phyloP scores from a whole-genome alignment of 2,329 filamentous ascomycete genomes.

The Septoria linicola region DNA sequence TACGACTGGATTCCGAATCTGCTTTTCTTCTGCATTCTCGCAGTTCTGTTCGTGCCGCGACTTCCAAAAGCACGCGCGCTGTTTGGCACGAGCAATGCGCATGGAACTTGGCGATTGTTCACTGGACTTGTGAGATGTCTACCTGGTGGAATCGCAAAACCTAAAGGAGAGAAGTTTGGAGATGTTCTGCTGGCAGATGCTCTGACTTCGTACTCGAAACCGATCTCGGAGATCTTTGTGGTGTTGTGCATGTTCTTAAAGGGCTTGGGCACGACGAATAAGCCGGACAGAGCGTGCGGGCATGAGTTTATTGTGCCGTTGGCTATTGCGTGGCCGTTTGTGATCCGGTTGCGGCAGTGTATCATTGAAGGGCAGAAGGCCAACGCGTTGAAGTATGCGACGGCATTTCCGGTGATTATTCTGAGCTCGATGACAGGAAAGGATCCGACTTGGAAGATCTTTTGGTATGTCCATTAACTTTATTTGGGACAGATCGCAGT shows the following conservation, averaged over 20 bases:
- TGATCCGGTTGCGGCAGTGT: slow-evolving; percentile 89
- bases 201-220: slow-evolving; percentile 89
- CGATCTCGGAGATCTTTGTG: slow-evolving; percentile 85
- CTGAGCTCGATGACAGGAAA: slow-evolving; percentile 44
- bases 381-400: slow-evolving; percentile 94
- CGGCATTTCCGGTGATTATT: slow-evolving; percentile 86
- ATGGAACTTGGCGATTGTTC: slow-evolving; percentile 66
- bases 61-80: slow-evolving; percentile 15
- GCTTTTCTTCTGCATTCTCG: slow-evolving; percentile 66
- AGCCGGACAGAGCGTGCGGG: slow-evolving; percentile 79
- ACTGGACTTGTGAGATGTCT: slow-evolving; percentile 73
- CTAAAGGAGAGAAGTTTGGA: slow-evolving; percentile 88
- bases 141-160: slow-evolving; percentile 81
- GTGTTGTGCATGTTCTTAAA: slow-evolving; percentile 81
- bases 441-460: slow-evolving; percentile 20
- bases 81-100: slow-evolving; percentile 50
- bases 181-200: slow-evolving; percentile 93
- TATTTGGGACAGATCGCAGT: background rate
- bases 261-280: slow-evolving; percentile 70
- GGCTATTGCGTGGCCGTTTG: slow-evolving; percentile 76
- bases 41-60: slow-evolving; percentile 66
- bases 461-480: slow-evolving; percentile 20
- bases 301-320: slow-evolving; percentile 77
- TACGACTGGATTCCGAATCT: slow-evolving; percentile 90
- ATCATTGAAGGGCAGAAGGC: slow-evolving; percentile 80